Conservation (phyloP, 441 rosid genomes). For the Populus hybrid region DNA sequence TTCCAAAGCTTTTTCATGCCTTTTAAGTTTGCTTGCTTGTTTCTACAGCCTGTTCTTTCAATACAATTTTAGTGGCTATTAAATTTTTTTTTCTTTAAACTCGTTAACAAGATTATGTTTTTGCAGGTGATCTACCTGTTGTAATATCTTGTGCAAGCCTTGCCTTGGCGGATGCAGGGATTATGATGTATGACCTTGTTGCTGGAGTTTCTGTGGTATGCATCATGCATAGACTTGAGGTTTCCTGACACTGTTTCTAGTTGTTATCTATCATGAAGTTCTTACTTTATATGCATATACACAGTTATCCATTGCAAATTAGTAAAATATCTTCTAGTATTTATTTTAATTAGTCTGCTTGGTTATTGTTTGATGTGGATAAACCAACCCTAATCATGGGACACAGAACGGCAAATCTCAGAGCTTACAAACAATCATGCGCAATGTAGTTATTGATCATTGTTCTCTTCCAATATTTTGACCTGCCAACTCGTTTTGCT, state of each 20-base stretch:
- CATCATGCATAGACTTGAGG: neutral
- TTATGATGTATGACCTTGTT: conserved; percentile 42
- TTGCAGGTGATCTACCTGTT: conserved; percentile 87
- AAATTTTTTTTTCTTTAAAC: conserved; percentile 2
- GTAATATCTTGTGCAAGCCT: conserved; percentile 91
- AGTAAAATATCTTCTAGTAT: neutral
- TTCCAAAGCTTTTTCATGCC: neutral
- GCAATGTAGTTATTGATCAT: neutral
- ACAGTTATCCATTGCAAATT: neutral
- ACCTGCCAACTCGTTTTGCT: neutral
- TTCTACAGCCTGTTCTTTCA: neutral
- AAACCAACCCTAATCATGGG: neutral
- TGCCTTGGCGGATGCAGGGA: conserved; percentile 95
- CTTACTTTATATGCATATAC: neutral
- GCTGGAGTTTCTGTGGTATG: conserved; percentile 83
- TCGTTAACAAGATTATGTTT: conserved; percentile 14
- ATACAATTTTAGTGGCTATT: neutral
- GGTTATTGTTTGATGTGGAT: neutral
- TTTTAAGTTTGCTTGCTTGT: neutral
- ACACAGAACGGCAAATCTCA: neutral
- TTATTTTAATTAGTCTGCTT: neutral
- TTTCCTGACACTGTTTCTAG: neutral
- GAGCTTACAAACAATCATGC: neutral
- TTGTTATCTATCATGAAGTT: conserved; percentile 1
- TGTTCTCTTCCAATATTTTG: neutral